A percentile compares a stretch with the other conserved stretches of the same genome.
Conservation (phyloP, 192 early-diverging fungal genomes). For the Chytriomyces sp. region DNA sequence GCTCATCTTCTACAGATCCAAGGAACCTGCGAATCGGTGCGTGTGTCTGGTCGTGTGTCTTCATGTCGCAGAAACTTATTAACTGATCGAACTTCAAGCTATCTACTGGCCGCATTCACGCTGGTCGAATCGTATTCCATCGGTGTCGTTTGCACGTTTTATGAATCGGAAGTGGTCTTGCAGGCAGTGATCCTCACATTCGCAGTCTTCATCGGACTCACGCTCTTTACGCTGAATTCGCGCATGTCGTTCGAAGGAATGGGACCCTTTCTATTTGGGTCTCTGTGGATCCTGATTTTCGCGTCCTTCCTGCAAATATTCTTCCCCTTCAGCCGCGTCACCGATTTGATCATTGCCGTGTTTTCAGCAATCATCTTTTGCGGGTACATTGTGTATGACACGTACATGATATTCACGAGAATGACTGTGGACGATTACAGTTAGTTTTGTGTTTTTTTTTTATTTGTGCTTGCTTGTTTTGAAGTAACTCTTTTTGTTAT, state of each 20-base stretch:
- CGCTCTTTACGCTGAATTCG: constrained; percentile 79
- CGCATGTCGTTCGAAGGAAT: constrained; percentile 44
- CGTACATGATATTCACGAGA: constrained; percentile 70
- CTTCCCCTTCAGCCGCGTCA: constrained; percentile 65
- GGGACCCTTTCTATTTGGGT: constrained; percentile 58
- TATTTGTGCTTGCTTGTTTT: neutral
- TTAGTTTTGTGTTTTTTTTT: constrained; percentile 61
- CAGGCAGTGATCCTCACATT: constrained; percentile 78
- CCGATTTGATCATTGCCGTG: constrained; percentile 65
- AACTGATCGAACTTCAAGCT: constrained; percentile 16
- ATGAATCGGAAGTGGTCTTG: constrained; percentile 65
- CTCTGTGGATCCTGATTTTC: constrained; percentile 66
- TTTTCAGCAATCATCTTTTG: constrained; percentile 72
- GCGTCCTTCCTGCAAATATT: constrained; percentile 71
- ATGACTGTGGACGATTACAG: constrained; percentile 75
- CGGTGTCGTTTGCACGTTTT: constrained; percentile 67
- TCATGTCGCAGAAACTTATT: neutral
- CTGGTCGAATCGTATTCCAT: constrained; percentile 60
- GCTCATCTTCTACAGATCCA: constrained; percentile 11
- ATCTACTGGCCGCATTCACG: constrained; percentile 69
- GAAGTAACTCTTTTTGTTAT: constrained; percentile 12
- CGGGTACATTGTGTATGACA: constrained; percentile 78
- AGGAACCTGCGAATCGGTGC: constrained; percentile 18
- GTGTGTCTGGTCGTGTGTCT: neutral
- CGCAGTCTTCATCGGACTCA: constrained; percentile 73